These are phyloP conservation scores for Trametes cinnabarina DNA, from an alignment of 768 basidiomycete genomes.

Conservation along the genomic window DNA sequence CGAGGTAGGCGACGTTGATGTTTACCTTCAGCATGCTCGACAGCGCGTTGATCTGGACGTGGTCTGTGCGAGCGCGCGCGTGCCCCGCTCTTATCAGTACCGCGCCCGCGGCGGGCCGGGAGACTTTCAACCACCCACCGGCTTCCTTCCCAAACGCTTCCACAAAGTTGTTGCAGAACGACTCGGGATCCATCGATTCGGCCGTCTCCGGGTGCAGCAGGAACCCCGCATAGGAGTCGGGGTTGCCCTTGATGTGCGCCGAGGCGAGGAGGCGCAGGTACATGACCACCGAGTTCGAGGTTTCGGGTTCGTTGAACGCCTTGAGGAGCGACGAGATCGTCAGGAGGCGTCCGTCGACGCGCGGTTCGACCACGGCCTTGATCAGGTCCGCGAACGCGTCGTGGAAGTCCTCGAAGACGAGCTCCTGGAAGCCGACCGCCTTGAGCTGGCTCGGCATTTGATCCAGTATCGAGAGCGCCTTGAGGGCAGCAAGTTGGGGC, in stretches of 20 bases:
- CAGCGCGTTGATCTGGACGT: conserved; percentile 80
- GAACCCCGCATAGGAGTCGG: conserved; percentile 64
- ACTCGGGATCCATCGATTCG: conserved; percentile 50
- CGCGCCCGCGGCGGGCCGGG: no score
- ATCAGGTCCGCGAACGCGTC: conserved; percentile 58
- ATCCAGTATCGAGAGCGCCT: conserved; percentile 51
- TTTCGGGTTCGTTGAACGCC: conserved; percentile 55
- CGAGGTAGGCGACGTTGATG: conserved; percentile 77
- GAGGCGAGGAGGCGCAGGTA: conserved; percentile 84
- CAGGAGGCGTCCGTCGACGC: conserved; percentile 34
- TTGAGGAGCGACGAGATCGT: conserved; percentile 42
- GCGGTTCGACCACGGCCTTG: conserved; percentile 39
- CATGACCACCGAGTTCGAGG: conserved; percentile 71
- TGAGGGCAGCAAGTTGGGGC: conserved; percentile 44
- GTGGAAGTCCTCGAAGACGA: conserved; percentile 76
- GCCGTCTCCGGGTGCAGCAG: conserved; percentile 73
- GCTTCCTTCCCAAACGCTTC: conserved; percentile 78
- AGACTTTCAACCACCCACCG: no score
- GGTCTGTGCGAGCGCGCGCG: conserved; percentile 47
- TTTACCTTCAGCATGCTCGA: conserved; percentile 64
- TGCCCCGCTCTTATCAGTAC: no score
- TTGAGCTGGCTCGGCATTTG: conserved; percentile 51
- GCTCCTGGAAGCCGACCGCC: conserved; percentile 56
- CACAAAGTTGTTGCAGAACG: conserved; percentile 77
- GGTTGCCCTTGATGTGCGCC: conserved; percentile 69